Evolutionary conservation across 2,329 filamentous ascomycete species (phyloP).

Genomic region (Eutypella sp.): DNA sequence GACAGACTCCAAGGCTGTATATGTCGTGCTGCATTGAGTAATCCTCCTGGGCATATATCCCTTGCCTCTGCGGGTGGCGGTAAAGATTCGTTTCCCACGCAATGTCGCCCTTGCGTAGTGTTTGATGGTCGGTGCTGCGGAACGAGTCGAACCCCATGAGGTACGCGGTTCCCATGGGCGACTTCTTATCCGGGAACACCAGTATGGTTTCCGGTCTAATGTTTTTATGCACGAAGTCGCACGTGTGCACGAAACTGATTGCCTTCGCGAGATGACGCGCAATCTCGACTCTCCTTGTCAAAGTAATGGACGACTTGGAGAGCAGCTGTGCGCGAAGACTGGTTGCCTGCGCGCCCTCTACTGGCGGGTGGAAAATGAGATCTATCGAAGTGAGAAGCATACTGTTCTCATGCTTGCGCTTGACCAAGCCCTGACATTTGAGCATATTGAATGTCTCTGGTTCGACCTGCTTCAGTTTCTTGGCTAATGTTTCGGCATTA

Average conservation of each 20-base stretch:
- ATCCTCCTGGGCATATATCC: conserved; percentile 27
- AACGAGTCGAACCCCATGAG: conserved; percentile 42
- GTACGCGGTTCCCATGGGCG: conserved; percentile 19
- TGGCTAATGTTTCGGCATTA: conserved; percentile 12
- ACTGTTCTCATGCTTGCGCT: not conserved
- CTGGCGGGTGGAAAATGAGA: not conserved
- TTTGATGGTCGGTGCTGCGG: conserved; percentile 27
- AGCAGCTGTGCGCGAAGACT: not conserved
- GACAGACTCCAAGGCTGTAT: conserved; percentile 49
- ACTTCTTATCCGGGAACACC: conserved; percentile 13
- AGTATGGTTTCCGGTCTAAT: conserved; percentile 35
- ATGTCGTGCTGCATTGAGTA: conserved; percentile 53
- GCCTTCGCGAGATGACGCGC: conserved; percentile 26
- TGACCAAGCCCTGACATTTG: conserved; percentile 22
- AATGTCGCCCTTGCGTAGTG: conserved; percentile 29
- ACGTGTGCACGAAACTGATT: conserved; percentile 23
- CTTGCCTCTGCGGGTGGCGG: conserved; percentile 44
- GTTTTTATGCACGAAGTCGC: conserved; percentile 39
- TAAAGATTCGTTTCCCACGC: conserved; percentile 43
- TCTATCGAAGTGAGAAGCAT: not conserved
- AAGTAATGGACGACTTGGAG: not conserved
- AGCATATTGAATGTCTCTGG: conserved; percentile 25
- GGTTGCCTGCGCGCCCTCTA: not conserved
- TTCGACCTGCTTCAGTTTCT: conserved; percentile 13
- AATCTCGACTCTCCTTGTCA: conserved; percentile 28